Conservation (phyloP, 2,329 filamentous ascomycete species). For the Diaporthe vexans region DNA sequence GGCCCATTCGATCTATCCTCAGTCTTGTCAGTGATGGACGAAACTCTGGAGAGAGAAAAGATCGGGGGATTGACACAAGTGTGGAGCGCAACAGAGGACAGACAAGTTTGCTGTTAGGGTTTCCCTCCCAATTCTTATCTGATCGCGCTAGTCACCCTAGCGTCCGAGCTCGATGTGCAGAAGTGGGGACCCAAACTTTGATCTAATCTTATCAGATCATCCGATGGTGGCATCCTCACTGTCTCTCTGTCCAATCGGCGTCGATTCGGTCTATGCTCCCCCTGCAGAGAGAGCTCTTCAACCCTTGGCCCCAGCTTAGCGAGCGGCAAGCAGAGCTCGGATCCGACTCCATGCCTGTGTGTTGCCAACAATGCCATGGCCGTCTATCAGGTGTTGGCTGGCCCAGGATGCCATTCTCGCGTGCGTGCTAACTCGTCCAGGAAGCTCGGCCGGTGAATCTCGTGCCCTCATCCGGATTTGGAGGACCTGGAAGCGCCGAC, state of each 20-base stretch:
- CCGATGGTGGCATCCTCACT: not conserved
- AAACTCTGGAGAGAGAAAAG: slow-evolving; percentile 1
- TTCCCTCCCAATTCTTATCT: slow-evolving; percentile 33
- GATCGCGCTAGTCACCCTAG: slow-evolving; percentile 34
- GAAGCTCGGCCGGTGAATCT: slow-evolving; percentile 1
- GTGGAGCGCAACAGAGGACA: not conserved
- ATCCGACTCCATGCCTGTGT: slow-evolving; percentile 15
- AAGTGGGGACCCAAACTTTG: slow-evolving; percentile 7
- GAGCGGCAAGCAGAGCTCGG: slow-evolving; percentile 30
- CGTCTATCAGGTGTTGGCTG: slow-evolving; percentile 7
- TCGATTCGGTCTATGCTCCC: slow-evolving; percentile 21
- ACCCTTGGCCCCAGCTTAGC: not conserved
- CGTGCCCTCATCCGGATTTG: not conserved
- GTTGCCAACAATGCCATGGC: not conserved
- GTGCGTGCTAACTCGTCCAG: not conserved
- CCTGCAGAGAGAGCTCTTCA: not conserved
- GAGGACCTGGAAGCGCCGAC: not conserved
- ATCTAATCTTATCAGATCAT: slow-evolving; percentile 42
- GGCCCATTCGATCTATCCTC: no score
- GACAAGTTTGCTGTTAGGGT: slow-evolving; percentile 16
- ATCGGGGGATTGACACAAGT: not conserved
- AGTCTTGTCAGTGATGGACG: not conserved
- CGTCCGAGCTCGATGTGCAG: not conserved
- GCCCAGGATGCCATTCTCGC: not conserved
- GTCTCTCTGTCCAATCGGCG: slow-evolving; percentile 30